Evolutionary conservation across 495 filamentous ascomycete species (phyloP).

Genomic region (Aspergillus leporis): DNA sequence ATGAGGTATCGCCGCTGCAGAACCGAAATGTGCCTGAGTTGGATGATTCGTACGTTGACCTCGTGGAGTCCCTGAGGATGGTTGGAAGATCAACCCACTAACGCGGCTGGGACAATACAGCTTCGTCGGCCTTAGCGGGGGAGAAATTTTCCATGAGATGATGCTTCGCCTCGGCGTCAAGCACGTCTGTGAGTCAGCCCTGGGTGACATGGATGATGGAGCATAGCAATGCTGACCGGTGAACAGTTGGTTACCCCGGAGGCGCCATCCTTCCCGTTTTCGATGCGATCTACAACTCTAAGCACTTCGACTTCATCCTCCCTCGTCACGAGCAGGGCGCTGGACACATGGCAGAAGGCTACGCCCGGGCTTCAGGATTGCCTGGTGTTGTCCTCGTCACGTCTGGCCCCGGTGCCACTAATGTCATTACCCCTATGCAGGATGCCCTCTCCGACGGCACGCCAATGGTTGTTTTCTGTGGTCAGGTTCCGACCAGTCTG

Average conservation of each 20-base stretch:
- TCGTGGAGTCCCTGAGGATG: neutral
- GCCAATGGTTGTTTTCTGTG: slow-evolving; percentile 62
- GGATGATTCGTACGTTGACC: slow-evolving; percentile 63
- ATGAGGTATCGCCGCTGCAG: slow-evolving; percentile 71
- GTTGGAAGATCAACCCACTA: slow-evolving; percentile 14
- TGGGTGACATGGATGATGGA: neutral
- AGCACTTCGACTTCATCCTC: slow-evolving; percentile 62
- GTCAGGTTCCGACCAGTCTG: slow-evolving; percentile 55
- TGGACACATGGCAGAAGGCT: slow-evolving; percentile 68
- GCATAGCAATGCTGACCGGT: neutral
- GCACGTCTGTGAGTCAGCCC: slow-evolving; percentile 73
- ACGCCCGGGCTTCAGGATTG: slow-evolving; percentile 58
- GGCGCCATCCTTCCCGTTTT: slow-evolving; percentile 55
- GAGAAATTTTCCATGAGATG: slow-evolving; percentile 99
- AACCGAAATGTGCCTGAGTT: slow-evolving; percentile 61
- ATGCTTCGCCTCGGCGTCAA: slow-evolving; percentile 91
- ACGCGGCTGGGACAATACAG: slow-evolving; percentile 37
- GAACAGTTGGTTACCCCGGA: slow-evolving; percentile 45
- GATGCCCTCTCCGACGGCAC: slow-evolving; percentile 63
- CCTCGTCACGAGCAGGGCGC: slow-evolving; percentile 65
- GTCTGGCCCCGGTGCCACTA: slow-evolving; percentile 64
- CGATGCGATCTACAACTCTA: slow-evolving; percentile 64
- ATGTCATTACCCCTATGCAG: slow-evolving; percentile 63
- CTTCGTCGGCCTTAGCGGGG: slow-evolving; percentile 93
- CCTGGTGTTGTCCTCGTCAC: slow-evolving; percentile 65